Evolutionary conservation across 139 green algal genomes (phyloP).

Genomic region (Haematococcus lacustris): DNA sequence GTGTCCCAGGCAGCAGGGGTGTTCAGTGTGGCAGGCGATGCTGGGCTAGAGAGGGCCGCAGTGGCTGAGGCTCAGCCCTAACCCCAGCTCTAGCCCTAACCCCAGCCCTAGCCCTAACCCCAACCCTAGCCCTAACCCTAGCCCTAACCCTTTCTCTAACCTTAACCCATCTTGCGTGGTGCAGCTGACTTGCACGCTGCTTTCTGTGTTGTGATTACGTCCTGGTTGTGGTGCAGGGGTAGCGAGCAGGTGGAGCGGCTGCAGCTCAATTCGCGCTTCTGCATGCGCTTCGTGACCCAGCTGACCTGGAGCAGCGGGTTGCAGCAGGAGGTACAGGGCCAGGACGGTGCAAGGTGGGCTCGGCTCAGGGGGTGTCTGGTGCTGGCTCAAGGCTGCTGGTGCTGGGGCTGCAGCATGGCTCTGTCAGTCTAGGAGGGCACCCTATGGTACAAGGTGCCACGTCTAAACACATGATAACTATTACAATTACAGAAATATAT

Average conservation of each 20-base stretch:
- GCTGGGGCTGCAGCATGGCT: too few species aligned
- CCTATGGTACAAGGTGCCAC: too few species aligned
- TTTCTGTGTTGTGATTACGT: neutral
- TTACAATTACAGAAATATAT: neutral
- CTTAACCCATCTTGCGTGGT: too few species aligned
- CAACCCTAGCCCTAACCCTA: too few species aligned
- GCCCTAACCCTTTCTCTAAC: too few species aligned
- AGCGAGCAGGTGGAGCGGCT: slow-evolving; percentile 31
- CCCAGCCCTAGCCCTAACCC: too few species aligned
- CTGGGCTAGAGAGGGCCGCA: too few species aligned
- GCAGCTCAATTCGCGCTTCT: slow-evolving; percentile 41
- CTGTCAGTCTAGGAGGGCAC: too few species aligned
- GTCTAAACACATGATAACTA: neutral
- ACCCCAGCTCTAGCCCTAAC: too few species aligned
- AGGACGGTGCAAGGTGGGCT: neutral
- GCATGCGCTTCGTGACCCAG: slow-evolving; percentile 32
- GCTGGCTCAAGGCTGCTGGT: too few species aligned
- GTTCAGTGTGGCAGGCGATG: neutral
- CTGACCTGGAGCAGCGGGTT: slow-evolving; percentile 27
- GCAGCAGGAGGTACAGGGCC: neutral
- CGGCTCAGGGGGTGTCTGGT: too few species aligned
- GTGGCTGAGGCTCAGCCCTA: too few species aligned
- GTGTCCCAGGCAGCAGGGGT: neutral
- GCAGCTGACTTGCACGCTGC: neutral
- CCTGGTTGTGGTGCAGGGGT: slow-evolving; percentile 13